Evolutionary conservation across 106 monocot genomes (phyloP).

Genomic region (Vanilla planifolia): DNA sequence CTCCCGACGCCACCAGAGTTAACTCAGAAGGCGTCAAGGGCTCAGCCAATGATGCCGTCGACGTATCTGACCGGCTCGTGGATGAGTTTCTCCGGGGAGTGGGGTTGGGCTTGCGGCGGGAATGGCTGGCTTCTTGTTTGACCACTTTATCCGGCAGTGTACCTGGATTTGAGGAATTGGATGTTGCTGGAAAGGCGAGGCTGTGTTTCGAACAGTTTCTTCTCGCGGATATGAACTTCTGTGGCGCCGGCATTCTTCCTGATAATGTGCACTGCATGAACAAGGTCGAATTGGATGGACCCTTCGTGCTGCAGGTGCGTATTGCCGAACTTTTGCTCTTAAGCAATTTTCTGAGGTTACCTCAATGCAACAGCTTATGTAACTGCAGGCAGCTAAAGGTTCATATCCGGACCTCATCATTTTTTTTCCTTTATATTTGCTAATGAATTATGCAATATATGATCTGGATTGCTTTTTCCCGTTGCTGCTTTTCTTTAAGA

Average conservation of each 20-base stretch:
- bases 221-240: conserved; percentile 63
- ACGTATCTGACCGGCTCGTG: conserved; percentile 10
- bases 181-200: conserved; percentile 40
- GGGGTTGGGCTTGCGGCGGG: conserved; percentile 53
- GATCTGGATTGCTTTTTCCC: too few relatives aligned
- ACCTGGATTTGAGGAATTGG: conserved; percentile 37
- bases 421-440: too few relatives aligned
- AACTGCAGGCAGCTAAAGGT: too few relatives aligned
- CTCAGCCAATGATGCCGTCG: neutral
- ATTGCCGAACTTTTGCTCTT: neutral
- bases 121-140: conserved; percentile 63
- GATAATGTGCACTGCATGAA: conserved; percentile 65
- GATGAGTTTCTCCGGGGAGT: conserved; percentile 39
- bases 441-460: too few relatives aligned
- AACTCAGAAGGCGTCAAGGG: neutral
- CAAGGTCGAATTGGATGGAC: conserved; percentile 57
- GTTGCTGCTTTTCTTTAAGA: too few relatives aligned
- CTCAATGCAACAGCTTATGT: too few relatives aligned
- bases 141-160: conserved; percentile 11
- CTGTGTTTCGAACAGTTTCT: conserved; percentile 80
- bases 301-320: conserved; percentile 81
- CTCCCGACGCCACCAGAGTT: neutral
- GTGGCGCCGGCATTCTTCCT: conserved; percentile 67
- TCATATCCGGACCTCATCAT: too few relatives aligned
- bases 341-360: neutral